phyloP scores from a whole-genome alignment of 495 filamentous ascomycete genomes.

The Penicillium longicatenatum region DNA sequence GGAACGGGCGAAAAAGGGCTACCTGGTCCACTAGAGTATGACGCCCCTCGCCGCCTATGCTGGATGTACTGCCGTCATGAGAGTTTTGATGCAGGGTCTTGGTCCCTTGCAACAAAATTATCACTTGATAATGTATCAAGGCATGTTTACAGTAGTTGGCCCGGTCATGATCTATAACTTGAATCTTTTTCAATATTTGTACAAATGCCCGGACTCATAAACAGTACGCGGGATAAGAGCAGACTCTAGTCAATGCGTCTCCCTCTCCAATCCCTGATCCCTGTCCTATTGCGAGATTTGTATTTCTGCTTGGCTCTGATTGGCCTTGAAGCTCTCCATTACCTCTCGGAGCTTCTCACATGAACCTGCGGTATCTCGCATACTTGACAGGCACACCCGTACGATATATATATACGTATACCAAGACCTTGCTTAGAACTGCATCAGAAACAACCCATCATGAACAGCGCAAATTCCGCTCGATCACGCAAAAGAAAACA shows the following conservation, averaged over 20 bases:
- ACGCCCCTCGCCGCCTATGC: not conserved
- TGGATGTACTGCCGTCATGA: constrained; percentile 1
- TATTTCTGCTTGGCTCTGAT: constrained; percentile 7
- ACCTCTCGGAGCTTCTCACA: constrained; percentile 19
- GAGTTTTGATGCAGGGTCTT: constrained; percentile 22
- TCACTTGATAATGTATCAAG: not conserved
- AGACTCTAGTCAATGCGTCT: constrained; percentile 11
- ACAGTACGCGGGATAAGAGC: not conserved
- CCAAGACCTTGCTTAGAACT: not conserved
- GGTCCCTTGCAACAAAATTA: constrained; percentile 22
- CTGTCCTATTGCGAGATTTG: constrained; percentile 18
- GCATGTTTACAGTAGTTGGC: not conserved
- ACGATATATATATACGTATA: not conserved
- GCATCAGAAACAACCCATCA: not conserved
- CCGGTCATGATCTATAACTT: not conserved
- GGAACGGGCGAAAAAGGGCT: too few relatives aligned
- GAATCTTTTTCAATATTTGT: not conserved
- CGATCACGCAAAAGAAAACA: too few relatives aligned
- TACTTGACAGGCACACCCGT: constrained; percentile 26
- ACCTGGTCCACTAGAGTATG: not conserved
- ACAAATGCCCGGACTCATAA: not conserved
- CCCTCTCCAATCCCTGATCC: constrained; percentile 16
- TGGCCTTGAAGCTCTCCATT: constrained; percentile 10
- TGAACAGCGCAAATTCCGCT: not conserved
- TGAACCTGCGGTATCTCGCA: constrained; percentile 31